These are phyloP conservation scores for Podospora tetraspora DNA, from an alignment of 495 filamentous ascomycete species.

Conservation along the genomic window DNA sequence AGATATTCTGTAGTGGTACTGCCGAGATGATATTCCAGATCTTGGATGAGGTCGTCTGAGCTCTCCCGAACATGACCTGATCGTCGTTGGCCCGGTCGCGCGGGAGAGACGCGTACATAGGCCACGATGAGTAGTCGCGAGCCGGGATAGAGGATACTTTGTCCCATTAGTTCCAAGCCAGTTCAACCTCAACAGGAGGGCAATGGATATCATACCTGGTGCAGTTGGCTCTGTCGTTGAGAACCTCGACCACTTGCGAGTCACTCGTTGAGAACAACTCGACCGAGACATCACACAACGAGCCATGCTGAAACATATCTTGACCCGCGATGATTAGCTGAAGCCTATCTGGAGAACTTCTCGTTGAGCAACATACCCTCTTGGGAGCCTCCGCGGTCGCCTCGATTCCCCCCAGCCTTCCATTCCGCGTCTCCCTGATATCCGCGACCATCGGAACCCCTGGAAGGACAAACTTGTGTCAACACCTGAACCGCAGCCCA, in stretches of 20 bases:
- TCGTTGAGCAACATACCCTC: constrained; percentile 11
- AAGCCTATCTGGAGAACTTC: background rate
- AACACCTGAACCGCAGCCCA: constrained; percentile 48
- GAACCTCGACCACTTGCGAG: constrained; percentile 33
- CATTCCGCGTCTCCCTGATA: background rate
- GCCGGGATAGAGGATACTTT: constrained; percentile 33
- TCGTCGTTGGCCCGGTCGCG: constrained; percentile 2
- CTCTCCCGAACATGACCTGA: constrained; percentile 25
- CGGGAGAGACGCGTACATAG: constrained; percentile 26
- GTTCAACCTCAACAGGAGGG: background rate
- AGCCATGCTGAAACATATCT: constrained; percentile 35
- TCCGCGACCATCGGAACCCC: background rate
- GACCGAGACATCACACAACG: constrained; percentile 37
- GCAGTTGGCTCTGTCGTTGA: constrained; percentile 26
- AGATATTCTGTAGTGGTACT: constrained; percentile 36
- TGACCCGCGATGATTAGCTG: background rate
- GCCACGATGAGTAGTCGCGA: constrained; percentile 38
- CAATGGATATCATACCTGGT: constrained; percentile 17
- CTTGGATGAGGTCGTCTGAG: constrained; percentile 46
- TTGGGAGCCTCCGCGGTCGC: background rate
- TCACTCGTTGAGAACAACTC: constrained; percentile 31
- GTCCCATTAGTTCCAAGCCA: background rate
- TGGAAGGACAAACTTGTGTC: constrained; percentile 29
- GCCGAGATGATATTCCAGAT: constrained; percentile 47
- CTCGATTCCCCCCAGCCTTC: background rate